Evolutionary conservation across 2,329 filamentous ascomycete genomes (phyloP).

Genomic region (Aspergillus aculeatus): DNA sequence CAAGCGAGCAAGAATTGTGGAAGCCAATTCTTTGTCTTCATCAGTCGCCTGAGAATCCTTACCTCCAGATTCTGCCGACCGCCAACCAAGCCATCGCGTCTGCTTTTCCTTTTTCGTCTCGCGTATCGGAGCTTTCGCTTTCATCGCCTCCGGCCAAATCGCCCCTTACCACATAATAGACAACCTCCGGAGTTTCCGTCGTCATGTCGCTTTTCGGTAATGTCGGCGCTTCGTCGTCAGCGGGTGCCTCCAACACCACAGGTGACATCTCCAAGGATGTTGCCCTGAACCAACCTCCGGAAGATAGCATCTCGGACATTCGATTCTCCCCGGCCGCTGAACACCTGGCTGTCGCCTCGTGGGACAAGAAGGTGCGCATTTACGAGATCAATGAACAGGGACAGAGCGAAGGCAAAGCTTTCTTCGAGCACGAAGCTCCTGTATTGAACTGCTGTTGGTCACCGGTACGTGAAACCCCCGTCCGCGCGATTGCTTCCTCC

Average conservation of each 20-base stretch:
- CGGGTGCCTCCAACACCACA: conserved; percentile 64
- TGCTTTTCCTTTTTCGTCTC: conserved; percentile 9
- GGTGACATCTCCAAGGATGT: conserved; percentile 92
- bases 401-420: conserved; percentile 77
- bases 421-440: conserved; percentile 81
- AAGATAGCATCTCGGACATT: conserved; percentile 86
- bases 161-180: conserved; percentile 12
- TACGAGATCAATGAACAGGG: conserved; percentile 83
- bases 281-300: conserved; percentile 71
- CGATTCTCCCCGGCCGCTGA: conserved; percentile 75
- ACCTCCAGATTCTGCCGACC: neutral
- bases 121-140: neutral
- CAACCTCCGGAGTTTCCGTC: conserved; percentile 27
- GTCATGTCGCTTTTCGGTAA: conserved; percentile 52
- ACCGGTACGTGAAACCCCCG: conserved; percentile 59
- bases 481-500: neutral
- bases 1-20: neutral
- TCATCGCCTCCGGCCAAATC: neutral
- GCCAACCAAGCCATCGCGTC: neutral
- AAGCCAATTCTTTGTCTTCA: neutral
- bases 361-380: conserved; percentile 97
- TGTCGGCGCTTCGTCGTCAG: conserved; percentile 50
- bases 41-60: neutral
- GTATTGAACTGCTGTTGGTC: conserved; percentile 86
- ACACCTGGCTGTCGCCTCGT: conserved; percentile 85